phyloP scores from a whole-genome alignment of 305 asterid species.

The Rubia balearica region DNA sequence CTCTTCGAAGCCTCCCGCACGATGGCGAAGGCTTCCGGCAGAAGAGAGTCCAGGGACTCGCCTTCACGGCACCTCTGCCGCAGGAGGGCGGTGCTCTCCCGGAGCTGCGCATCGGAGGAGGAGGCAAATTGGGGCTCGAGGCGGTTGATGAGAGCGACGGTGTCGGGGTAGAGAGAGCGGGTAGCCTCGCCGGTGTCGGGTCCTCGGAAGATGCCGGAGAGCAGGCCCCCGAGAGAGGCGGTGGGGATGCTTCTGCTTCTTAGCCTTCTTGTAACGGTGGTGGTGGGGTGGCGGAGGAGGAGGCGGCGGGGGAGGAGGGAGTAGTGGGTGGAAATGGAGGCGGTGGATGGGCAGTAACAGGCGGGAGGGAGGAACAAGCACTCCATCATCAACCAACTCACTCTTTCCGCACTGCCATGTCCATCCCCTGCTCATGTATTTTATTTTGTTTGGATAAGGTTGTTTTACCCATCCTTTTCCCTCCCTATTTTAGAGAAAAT shows the following conservation, averaged over 20 bases:
- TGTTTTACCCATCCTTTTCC: neutral
- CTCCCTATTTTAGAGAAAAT: neutral
- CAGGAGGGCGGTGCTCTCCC: conserved; percentile 62
- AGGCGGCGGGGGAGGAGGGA: neutral
- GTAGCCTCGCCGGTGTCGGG: conserved; percentile 79
- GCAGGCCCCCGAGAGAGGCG: conserved; percentile 78
- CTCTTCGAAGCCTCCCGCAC: conserved; percentile 96
- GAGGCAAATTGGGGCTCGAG: conserved; percentile 68
- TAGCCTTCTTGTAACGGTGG: conserved; percentile 5
- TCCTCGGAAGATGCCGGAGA: conserved; percentile 73
- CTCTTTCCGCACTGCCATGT: neutral
- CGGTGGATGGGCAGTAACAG: neutral
- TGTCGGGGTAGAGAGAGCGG: conserved; percentile 49
- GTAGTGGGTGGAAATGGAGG: neutral
- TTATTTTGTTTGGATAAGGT: neutral
- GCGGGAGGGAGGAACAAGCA: conserved; percentile 12
- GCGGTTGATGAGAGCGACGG: conserved; percentile 51
- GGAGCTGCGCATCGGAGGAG: conserved; percentile 66
- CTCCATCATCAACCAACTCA: conserved; percentile 1
- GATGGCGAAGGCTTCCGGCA: conserved; percentile 94
- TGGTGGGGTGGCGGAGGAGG: neutral
- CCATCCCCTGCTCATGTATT: neutral
- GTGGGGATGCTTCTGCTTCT: conserved; percentile 26
- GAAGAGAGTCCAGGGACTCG: conserved; percentile 66
- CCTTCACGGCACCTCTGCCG: conserved; percentile 59